phyloP scores from a whole-genome alignment of 139 green algal species.

The Picochlorum sp. region DNA sequence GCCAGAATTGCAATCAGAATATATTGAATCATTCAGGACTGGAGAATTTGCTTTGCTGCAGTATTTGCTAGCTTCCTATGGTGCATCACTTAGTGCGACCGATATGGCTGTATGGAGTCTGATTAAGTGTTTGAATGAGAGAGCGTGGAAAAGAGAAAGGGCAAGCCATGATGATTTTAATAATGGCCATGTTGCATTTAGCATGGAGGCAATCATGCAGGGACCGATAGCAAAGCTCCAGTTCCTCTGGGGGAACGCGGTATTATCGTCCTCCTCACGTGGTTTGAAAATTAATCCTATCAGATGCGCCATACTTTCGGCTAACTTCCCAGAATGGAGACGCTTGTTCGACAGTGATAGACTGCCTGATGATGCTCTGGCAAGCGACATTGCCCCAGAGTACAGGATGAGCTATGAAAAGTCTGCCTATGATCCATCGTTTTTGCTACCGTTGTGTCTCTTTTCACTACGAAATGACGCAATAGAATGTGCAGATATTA shows the following conservation, averaged over 20 bases:
- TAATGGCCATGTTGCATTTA: too few species aligned
- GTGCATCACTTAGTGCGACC: constrained; percentile 26
- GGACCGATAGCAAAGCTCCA: too few species aligned
- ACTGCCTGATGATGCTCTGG: not conserved
- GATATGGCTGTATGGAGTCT: constrained; percentile 46
- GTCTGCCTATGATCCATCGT: constrained; percentile 45
- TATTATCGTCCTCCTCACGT: not conserved
- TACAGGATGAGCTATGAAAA: constrained; percentile 1
- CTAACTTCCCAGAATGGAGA: constrained; percentile 42
- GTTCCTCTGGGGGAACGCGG: not conserved
- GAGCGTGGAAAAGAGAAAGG: constrained; percentile 5
- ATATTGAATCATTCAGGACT: not conserved
- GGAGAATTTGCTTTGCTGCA: constrained; percentile 32
- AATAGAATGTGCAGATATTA: constrained; percentile 21
- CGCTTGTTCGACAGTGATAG: constrained; percentile 9
- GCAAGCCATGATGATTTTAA: too few species aligned
- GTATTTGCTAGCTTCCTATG: constrained; percentile 46
- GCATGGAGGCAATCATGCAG: too few species aligned
- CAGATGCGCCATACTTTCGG: constrained; percentile 26
- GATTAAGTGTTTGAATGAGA: constrained; percentile 39
- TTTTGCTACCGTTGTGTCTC: constrained; percentile 39
- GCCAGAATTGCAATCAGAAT: not conserved
- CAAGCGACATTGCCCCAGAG: not conserved
- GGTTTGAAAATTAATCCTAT: constrained; percentile 16
- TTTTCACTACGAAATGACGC: constrained; percentile 19